Conservation (phyloP, 257 asterid species). For the Asclepias syriaca region DNA sequence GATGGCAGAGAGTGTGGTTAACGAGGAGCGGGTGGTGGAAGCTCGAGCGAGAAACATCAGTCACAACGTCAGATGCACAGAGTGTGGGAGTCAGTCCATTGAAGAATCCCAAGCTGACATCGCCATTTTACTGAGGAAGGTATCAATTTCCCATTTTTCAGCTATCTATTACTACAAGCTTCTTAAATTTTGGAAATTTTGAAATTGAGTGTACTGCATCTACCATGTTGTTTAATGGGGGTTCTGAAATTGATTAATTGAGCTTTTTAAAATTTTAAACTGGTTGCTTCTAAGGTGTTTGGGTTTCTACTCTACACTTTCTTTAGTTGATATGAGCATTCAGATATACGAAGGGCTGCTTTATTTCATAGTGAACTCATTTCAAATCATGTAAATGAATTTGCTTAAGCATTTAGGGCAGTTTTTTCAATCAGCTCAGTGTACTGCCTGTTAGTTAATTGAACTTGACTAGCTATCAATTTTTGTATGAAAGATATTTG, state of each 20-base stretch:
- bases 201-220: background rate
- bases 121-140: constrained; percentile 90
- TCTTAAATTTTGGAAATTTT: background rate
- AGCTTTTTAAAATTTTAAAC: background rate
- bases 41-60: constrained; percentile 89
- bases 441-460: background rate
- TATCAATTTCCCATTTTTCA: constrained; percentile 9
- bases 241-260: background rate
- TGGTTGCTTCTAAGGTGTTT: background rate
- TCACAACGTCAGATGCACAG: constrained; percentile 94
- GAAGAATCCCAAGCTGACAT: constrained; percentile 95
- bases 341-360: background rate
- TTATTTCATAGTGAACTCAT: background rate
- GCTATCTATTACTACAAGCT: background rate
- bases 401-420: background rate
- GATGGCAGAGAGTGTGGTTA: constrained; percentile 59
- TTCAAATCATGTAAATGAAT: background rate
- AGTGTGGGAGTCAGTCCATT: constrained; percentile 94
- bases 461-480: background rate
- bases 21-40: constrained; percentile 58
- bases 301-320: background rate
- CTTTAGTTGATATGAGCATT: background rate
- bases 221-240: background rate
- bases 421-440: background rate
- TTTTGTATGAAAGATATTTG: background rate